phyloP scores from a whole-genome alignment of 176 grass and related monocot genomes.

The Avena sativa region DNA sequence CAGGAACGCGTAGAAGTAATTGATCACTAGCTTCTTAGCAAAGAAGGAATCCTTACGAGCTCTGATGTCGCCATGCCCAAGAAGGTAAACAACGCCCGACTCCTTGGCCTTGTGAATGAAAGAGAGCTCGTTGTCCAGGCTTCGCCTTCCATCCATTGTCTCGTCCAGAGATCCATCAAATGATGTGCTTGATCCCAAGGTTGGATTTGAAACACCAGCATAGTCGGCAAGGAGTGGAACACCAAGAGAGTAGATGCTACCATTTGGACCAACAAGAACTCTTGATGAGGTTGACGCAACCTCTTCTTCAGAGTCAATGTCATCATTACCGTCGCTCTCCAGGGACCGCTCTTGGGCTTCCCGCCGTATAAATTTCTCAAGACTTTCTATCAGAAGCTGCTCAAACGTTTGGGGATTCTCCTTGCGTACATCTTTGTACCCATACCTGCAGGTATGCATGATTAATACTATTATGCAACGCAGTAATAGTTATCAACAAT shows the following conservation, averaged over 20 bases:
- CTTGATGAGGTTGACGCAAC: slow-evolving; percentile 49
- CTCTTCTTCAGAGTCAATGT: slow-evolving; percentile 69
- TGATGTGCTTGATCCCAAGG: slow-evolving; percentile 58
- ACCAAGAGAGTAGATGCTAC: slow-evolving; percentile 68
- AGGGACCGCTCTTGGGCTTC: slow-evolving; percentile 94
- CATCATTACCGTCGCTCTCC: slow-evolving; percentile 76
- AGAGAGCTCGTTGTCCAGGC: slow-evolving; percentile 76
- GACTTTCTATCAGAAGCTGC: slow-evolving; percentile 88
- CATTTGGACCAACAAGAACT: slow-evolving; percentile 80
- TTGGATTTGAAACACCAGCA: slow-evolving; percentile 40
- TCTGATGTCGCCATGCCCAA: slow-evolving; percentile 87
- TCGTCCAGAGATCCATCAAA: slow-evolving; percentile 55
- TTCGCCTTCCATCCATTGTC: slow-evolving; percentile 49
- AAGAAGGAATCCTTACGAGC: slow-evolving; percentile 96
- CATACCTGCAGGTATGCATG: slow-evolving; percentile 71
- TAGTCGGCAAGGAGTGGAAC: slow-evolving; percentile 60
- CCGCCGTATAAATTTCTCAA: slow-evolving; percentile 87
- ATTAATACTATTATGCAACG: slow-evolving; percentile 18
- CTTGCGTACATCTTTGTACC: slow-evolving; percentile 96
- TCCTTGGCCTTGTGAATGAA: slow-evolving; percentile 92
- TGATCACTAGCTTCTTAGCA: slow-evolving; percentile 93
- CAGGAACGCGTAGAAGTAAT: slow-evolving; percentile 94
- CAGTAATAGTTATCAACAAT: background rate
- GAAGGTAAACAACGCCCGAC: slow-evolving; percentile 80
- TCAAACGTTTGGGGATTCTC: slow-evolving; percentile 82